Percentiles rank a stretch among this genome's conserved stretches.
phyloP scores from a whole-genome alignment of 371 early-diverging fungal species.

The Mycotypha africana region DNA sequence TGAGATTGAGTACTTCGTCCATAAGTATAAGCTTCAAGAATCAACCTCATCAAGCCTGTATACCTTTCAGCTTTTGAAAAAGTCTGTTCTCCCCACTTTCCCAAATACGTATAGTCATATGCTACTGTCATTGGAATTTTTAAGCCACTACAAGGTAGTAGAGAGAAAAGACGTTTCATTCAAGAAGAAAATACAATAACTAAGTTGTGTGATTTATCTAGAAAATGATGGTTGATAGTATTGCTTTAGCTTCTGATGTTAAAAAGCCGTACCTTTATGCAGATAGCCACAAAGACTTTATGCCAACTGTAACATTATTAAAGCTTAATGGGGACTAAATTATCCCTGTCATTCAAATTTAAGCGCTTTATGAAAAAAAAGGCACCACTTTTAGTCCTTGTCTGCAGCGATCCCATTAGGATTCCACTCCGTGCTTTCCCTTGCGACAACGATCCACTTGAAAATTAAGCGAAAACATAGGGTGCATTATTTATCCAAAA shows the following conservation, averaged over 20 bases:
- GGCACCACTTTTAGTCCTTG: too few relatives aligned
- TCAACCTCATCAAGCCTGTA: neutral
- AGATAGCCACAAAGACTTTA: neutral
- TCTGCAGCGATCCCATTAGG: too few relatives aligned
- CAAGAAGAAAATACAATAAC: too few relatives aligned
- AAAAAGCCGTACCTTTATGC: conserved; percentile 8
- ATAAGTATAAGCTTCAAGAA: conserved; percentile 6
- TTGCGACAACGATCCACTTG: too few relatives aligned
- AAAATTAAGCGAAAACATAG: too few relatives aligned
- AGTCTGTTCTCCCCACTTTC: conserved; percentile 3
- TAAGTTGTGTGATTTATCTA: too few relatives aligned
- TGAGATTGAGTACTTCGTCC: conserved; percentile 11
- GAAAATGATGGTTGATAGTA: conserved; percentile 5
- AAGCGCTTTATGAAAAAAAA: too few relatives aligned
- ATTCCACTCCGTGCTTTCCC: too few relatives aligned
- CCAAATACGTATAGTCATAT: conserved; percentile 5
- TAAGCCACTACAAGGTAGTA: conserved; percentile 5
- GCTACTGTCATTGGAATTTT: conserved; percentile 8
- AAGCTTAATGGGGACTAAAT: too few relatives aligned
- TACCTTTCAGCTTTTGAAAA: conserved; percentile 7
- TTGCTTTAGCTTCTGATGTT: conserved; percentile 6
- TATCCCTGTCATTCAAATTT: too few relatives aligned
- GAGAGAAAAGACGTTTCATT: too few relatives aligned
- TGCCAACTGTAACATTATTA: conserved; percentile 7
- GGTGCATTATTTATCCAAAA: too few relatives aligned